Percentiles rank a stretch among this genome's conserved stretches.
These are phyloP conservation scores for Silene conica DNA, from an alignment of 148 eudicot genomes.

Conservation along the genomic window DNA sequence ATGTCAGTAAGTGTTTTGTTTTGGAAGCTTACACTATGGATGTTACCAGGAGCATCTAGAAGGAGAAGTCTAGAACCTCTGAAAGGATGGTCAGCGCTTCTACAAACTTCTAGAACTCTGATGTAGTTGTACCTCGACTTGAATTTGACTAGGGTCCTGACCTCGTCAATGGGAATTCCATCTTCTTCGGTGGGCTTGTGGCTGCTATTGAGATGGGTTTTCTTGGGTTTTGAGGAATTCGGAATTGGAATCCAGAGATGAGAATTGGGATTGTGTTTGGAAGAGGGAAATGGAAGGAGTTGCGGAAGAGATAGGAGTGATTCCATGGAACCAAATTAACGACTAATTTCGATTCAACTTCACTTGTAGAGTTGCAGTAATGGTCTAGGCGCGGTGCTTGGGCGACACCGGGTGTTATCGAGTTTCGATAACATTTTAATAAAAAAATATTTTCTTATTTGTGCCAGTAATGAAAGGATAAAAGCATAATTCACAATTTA, in stretches of 20 bases:
- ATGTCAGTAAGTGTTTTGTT: slow-evolving; percentile 48
- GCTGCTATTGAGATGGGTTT: slow-evolving; percentile 23
- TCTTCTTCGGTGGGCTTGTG: slow-evolving; percentile 36
- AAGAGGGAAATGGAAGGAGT: neutral
- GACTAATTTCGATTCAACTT: too few relatives aligned
- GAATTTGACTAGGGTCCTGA: slow-evolving; percentile 63
- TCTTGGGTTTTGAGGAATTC: slow-evolving; percentile 20
- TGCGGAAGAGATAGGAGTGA: slow-evolving; percentile 16
- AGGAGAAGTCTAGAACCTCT: slow-evolving; percentile 75
- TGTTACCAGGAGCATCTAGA: slow-evolving; percentile 76
- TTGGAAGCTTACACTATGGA: slow-evolving; percentile 62
- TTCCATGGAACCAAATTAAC: neutral
- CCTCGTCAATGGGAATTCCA: slow-evolving; percentile 56
- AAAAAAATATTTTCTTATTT: too few relatives aligned
- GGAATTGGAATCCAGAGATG: neutral
- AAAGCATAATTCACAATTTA: too few relatives aligned
- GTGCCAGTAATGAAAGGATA: too few relatives aligned
- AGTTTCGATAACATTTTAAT: too few relatives aligned
- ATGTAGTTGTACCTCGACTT: slow-evolving; percentile 71
- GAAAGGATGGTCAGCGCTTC: slow-evolving; percentile 73
- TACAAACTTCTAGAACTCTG: slow-evolving; percentile 59
- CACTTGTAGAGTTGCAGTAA: too few relatives aligned
- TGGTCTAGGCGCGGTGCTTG: too few relatives aligned
- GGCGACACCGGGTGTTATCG: too few relatives aligned
- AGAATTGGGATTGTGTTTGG: slow-evolving; percentile 1